phyloP scores from a whole-genome alignment of 192 early-diverging fungal species.

The Mortierella claussenii region DNA sequence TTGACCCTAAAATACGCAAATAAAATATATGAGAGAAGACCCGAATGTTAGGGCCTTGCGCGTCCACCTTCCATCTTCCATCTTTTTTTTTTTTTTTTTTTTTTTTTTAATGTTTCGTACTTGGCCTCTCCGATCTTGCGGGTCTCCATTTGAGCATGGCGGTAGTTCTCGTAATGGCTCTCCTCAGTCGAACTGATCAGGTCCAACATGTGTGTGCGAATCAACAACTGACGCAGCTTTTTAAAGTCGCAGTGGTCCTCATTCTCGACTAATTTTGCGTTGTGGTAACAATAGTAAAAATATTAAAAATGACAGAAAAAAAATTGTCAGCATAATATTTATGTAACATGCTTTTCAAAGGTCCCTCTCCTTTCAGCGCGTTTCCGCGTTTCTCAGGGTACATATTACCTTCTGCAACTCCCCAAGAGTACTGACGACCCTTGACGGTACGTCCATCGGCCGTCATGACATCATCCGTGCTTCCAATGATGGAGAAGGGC shows the following conservation, averaged over 20 bases:
- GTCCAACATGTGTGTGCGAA: constrained; percentile 98
- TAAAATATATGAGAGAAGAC: neutral
- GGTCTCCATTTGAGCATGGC: constrained; percentile 87
- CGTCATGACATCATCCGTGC: constrained; percentile 84
- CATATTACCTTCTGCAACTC: constrained; percentile 92
- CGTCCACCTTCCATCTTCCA: too few species aligned
- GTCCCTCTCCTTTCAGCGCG: too few species aligned
- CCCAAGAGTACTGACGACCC: constrained; percentile 98
- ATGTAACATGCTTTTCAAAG: too few species aligned
- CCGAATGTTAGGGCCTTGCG: too few species aligned
- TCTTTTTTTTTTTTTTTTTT: too few species aligned
- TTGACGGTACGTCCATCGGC: constrained; percentile 90
- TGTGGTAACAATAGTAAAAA: neutral
- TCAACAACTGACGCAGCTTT: constrained; percentile 95
- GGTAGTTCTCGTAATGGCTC: constrained; percentile 94
- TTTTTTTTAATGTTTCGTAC: constrained; percentile 57
- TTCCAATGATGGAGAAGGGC: constrained; percentile 97
- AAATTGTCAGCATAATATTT: constrained; percentile 13
- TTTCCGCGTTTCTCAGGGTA: too few species aligned
- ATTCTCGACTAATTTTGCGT: constrained; percentile 80
- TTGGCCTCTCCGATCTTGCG: constrained; percentile 90
- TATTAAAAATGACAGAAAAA: neutral
- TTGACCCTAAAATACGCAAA: constrained; percentile 65
- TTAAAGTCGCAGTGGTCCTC: constrained; percentile 98
- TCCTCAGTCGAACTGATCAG: constrained; percentile 95